Conservation (phyloP, 805 yeast species). For the Kodamaea hsintzibuensis region DNA sequence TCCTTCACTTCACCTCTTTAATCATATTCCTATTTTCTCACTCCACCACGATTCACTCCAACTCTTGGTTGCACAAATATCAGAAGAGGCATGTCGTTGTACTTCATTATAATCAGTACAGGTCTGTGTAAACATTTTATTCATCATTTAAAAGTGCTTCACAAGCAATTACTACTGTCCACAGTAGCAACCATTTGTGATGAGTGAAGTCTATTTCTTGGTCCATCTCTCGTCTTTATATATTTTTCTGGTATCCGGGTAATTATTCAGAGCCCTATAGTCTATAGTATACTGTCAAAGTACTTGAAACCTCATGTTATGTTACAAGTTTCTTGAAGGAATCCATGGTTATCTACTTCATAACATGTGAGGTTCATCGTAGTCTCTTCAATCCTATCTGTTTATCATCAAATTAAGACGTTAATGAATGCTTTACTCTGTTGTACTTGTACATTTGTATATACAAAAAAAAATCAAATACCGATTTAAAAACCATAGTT, state of each 20-base stretch:
- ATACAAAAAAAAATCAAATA: not conserved
- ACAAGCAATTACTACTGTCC: conserved; percentile 7
- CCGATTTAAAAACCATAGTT: not conserved
- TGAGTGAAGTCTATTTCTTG: not conserved
- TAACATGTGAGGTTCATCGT: too few species aligned
- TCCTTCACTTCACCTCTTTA: not conserved
- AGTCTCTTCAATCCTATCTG: too few species aligned
- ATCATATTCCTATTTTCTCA: too few species aligned
- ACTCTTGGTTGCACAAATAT: conserved; percentile 6
- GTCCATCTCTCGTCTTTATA: not conserved
- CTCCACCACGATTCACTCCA: not conserved
- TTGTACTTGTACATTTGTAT: not conserved
- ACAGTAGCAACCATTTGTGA: conserved; percentile 6
- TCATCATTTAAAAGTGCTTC: conserved; percentile 18
- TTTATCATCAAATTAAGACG: too few species aligned
- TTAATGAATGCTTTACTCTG: too few species aligned
- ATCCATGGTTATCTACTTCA: too few species aligned
- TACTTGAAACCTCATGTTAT: not conserved
- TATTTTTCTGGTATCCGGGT: conserved; percentile 8
- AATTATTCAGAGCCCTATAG: not conserved
- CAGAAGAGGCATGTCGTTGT: conserved; percentile 21
- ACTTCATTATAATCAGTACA: conserved; percentile 46
- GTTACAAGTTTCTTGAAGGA: too few species aligned
- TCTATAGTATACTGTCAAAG: not conserved
- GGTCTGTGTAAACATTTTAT: conserved; percentile 55